Conservation (phyloP, 495 filamentous ascomycete species). For the Penicillium lividum region DNA sequence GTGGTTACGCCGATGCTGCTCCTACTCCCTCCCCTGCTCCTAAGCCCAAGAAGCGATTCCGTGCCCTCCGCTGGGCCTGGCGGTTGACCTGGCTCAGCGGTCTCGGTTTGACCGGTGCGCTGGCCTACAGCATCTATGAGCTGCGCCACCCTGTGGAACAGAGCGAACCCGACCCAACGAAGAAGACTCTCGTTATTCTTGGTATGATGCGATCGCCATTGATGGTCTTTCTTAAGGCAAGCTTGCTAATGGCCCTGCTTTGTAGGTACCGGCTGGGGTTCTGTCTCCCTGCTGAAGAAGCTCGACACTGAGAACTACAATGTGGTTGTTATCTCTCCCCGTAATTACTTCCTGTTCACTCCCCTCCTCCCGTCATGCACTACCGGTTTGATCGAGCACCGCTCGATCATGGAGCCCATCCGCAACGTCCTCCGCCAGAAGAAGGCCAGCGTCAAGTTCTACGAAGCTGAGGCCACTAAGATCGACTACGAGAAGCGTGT, state of each 20-base stretch:
- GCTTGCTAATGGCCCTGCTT: slow-evolving; percentile 21
- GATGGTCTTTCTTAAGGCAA: background rate
- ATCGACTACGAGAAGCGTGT: slow-evolving; percentile 91
- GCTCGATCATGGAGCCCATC: slow-evolving; percentile 98
- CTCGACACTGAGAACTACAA: slow-evolving; percentile 99
- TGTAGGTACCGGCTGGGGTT: slow-evolving; percentile 91
- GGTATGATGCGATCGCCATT: slow-evolving; percentile 57
- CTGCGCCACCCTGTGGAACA: slow-evolving; percentile 82
- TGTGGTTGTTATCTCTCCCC: slow-evolving; percentile 89
- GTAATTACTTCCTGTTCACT: slow-evolving; percentile 99
- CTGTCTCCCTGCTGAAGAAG: slow-evolving; percentile 95
- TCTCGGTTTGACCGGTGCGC: slow-evolving; percentile 64
- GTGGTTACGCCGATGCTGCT: slow-evolving; percentile 45
- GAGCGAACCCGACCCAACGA: slow-evolving; percentile 73
- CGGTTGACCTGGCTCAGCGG: slow-evolving; percentile 70
- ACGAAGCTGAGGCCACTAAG: slow-evolving; percentile 97
- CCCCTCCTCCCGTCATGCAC: slow-evolving; percentile 96
- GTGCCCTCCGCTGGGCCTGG: slow-evolving; percentile 70
- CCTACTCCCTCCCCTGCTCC: slow-evolving; percentile 35
- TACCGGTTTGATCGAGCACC: slow-evolving; percentile 95
- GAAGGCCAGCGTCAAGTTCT: slow-evolving; percentile 87
- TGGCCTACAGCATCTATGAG: slow-evolving; percentile 79
- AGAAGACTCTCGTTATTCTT: slow-evolving; percentile 97
- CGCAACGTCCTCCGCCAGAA: slow-evolving; percentile 93
- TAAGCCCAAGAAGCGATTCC: slow-evolving; percentile 49